Evolutionary conservation across 495 filamentous ascomycete genomes (phyloP).

Genomic region (Trichoderma virens): DNA sequence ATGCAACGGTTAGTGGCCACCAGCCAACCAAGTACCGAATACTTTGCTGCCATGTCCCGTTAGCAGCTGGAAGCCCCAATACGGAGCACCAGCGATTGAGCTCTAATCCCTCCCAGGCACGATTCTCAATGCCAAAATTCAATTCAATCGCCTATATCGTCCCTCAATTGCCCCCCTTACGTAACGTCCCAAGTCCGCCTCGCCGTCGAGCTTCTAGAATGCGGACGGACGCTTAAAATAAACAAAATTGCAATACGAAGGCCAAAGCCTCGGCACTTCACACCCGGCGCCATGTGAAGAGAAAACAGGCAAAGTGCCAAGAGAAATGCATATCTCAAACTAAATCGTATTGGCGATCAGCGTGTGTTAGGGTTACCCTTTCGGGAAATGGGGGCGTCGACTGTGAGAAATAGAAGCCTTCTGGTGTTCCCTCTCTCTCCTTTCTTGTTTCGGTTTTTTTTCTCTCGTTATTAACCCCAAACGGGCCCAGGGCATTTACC

Average conservation of each 20-base stretch:
- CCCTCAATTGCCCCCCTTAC: not conserved
- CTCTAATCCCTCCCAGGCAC: no score
- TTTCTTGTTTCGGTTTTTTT: not conserved
- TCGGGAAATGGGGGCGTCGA: not conserved
- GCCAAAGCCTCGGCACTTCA: no score
- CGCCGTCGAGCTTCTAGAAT: not conserved
- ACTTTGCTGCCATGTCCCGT: no score
- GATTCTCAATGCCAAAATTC: no score
- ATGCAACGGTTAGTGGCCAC: not conserved
- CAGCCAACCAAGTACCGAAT: no score
- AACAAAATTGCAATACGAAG: not conserved
- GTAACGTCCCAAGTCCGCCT: not conserved
- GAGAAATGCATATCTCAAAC: not conserved
- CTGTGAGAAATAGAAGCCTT: not conserved
- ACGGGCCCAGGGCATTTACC: no score
- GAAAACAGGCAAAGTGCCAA: not conserved
- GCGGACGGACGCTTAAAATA: not conserved
- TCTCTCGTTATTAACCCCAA: no score
- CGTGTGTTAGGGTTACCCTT: not conserved
- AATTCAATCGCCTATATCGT: not conserved
- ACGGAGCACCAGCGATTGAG: no score
- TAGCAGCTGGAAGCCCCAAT: no score
- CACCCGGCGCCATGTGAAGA: no score
- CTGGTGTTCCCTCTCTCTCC: not conserved
- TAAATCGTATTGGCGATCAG: not conserved